Percentiles rank a stretch among this genome's conserved stretches.
phyloP scores from a whole-genome alignment of 1,284 basidiomycete genomes.

The Cryptococcus sp. region DNA sequence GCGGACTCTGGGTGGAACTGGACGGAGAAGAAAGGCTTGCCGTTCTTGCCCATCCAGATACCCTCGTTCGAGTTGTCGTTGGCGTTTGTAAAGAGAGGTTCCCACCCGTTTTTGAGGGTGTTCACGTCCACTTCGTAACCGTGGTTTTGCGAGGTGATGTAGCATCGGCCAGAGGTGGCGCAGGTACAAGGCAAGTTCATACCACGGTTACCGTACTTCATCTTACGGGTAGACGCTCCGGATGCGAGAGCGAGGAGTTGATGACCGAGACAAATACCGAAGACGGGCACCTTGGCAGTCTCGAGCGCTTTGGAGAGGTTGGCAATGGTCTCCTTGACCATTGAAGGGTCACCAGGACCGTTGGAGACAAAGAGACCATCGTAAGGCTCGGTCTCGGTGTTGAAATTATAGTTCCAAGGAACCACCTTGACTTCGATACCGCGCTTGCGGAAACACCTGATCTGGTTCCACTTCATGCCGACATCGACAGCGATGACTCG shows the following conservation, averaged over 20 bases:
- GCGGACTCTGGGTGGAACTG: constrained; percentile 99
- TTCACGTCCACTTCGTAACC: constrained; percentile 90
- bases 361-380: constrained; percentile 98
- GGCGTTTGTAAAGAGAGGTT: constrained; percentile 92
- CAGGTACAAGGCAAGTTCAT: constrained; percentile 99
- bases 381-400: constrained; percentile 72
- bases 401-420: constrained; percentile 92
- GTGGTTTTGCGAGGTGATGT: constrained; percentile 99
- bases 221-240: constrained; percentile 91
- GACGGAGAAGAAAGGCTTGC: constrained; percentile 91
- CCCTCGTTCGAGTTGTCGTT: constrained; percentile 98
- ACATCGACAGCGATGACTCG: constrained; percentile 92
- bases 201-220: constrained; percentile 99
- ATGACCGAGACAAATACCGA: constrained; percentile 98
- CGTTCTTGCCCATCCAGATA: constrained; percentile 82
- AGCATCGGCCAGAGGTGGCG: constrained; percentile 89
- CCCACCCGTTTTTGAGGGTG: constrained; percentile 83
- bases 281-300: constrained; percentile 79
- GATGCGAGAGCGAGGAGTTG: constrained; percentile 94
- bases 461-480: constrained; percentile 99
- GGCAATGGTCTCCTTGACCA: constrained; percentile 71
- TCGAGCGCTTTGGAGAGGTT: constrained; percentile 73
- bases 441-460: constrained; percentile 90
- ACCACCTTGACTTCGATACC: constrained; percentile 97
- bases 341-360: constrained; percentile 95